Evolutionary conservation across 306 rosid species (phyloP).

Genomic region (Quercus aquifolioides): DNA sequence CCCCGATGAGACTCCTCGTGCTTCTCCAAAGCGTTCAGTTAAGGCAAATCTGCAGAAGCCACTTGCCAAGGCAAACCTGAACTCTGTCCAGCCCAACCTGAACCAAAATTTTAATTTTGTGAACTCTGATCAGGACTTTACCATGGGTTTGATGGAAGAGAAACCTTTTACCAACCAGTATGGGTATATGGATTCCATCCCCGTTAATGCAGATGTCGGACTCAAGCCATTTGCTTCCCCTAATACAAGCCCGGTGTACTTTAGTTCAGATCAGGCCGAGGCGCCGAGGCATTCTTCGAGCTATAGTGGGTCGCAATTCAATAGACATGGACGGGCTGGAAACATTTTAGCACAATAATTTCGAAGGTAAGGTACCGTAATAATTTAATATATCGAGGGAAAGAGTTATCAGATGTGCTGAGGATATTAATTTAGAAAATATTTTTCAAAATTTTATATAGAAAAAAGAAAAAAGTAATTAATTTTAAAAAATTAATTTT

Average conservation of each 20-base stretch:
- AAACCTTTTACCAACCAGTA: conserved; percentile 55
- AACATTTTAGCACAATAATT: no score
- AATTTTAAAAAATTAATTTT: no score
- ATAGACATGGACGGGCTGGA: no score
- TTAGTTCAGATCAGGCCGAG: conserved; percentile 55
- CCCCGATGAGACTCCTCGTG: conserved; percentile 57
- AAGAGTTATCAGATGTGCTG: no score
- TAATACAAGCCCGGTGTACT: conserved; percentile 35
- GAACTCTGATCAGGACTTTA: conserved; percentile 39
- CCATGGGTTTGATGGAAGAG: conserved; percentile 61
- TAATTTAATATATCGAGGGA: no score
- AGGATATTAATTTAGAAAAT: no score
- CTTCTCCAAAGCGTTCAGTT: conserved; percentile 36
- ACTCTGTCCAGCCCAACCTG: conserved; percentile 39
- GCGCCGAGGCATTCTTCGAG: no score
- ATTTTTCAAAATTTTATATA: no score
- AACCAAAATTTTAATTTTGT: conserved; percentile 38
- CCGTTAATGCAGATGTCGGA: conserved; percentile 34
- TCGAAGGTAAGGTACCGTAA: no score
- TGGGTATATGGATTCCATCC: conserved; percentile 39
- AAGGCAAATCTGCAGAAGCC: conserved; percentile 43
- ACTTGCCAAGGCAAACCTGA: conserved; percentile 32
- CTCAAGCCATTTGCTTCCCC: conserved; percentile 28
- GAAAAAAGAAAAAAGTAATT: no score
- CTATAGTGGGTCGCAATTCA: no score